A percentile compares a stretch with the other conserved stretches of the same genome.
phyloP scores from a whole-genome alignment of 805 yeast genomes.

The Blastobotrys muscicola region DNA sequence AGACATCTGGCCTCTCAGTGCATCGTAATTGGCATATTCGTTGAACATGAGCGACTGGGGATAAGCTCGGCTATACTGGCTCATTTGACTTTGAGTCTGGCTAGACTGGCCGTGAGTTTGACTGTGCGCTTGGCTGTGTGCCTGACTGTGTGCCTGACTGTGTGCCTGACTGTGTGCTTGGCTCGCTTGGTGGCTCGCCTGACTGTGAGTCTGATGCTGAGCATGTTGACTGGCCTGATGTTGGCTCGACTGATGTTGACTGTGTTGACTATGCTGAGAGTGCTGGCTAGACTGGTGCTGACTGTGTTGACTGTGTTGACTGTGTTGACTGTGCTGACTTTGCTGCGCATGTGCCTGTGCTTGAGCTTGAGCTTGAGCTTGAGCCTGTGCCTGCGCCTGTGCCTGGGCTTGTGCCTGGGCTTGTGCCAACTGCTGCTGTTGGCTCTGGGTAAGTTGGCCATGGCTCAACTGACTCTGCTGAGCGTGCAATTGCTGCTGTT shows the following conservation, averaged over 20 bases:
- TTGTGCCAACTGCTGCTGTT: conserved; percentile 9
- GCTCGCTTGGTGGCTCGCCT: conserved; percentile 8
- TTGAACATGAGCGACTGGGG: too few species aligned
- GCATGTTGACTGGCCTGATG: conserved; percentile 1
- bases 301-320: conserved; percentile 6
- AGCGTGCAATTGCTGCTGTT: conserved; percentile 12
- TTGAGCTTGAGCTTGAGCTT: conserved; percentile 4
- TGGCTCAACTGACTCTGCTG: conserved; percentile 4
- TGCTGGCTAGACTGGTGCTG: conserved; percentile 5
- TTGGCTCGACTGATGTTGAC: background rate
- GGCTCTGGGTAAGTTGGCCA: conserved; percentile 2
- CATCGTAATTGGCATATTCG: too few species aligned
- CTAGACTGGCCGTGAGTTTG: too few species aligned
- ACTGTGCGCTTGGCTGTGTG: too few species aligned
- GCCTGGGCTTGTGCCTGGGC: conserved; percentile 4
- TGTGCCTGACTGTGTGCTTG: too few species aligned
- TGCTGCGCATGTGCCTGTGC: too few species aligned
- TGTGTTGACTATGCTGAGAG: conserved; percentile 1
- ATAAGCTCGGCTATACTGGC: too few species aligned
- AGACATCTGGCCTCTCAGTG: too few species aligned
- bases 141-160: too few species aligned
- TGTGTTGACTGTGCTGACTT: conserved; percentile 5
- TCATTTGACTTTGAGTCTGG: too few species aligned
- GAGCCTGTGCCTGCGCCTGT: conserved; percentile 7
- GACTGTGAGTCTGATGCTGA: conserved; percentile 15